A percentile compares a stretch with the other conserved stretches of the same genome.
These are phyloP conservation scores for Fagus crenata DNA, from an alignment of 306 rosid species.

Conservation along the genomic window DNA sequence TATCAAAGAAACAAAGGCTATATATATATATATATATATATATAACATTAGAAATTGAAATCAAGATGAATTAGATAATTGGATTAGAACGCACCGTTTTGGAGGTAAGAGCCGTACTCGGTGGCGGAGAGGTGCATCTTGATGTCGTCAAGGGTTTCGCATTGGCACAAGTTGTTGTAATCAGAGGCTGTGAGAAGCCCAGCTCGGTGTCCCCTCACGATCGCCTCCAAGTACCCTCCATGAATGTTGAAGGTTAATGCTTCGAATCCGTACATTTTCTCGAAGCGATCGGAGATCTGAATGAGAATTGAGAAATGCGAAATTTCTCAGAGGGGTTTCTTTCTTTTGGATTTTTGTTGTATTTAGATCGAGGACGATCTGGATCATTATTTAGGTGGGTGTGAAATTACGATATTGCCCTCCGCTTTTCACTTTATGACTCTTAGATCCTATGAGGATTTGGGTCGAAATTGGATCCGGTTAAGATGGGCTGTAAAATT, in stretches of 20 bases:
- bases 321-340: too few species aligned
- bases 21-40: too few species aligned
- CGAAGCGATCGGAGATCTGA: background rate
- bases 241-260: constrained; percentile 90
- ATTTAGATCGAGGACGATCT: background rate
- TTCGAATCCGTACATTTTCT: constrained; percentile 89
- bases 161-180: constrained; percentile 94
- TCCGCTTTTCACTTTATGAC: background rate
- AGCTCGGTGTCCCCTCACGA: constrained; percentile 90
- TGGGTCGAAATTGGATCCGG: background rate
- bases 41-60: too few species aligned
- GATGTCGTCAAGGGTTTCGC: constrained; percentile 95
- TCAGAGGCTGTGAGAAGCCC: constrained; percentile 84
- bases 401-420: background rate
- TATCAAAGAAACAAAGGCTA: too few species aligned
- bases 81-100: constrained; percentile 66
- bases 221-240: constrained; percentile 96
- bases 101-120: constrained; percentile 94
- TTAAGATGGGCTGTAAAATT: too few species aligned
- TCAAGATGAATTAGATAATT: too few species aligned
- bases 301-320: background rate
- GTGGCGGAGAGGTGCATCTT: constrained; percentile 99
- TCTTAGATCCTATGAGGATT: background rate
- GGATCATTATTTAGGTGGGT: background rate
- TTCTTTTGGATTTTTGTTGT: background rate